These are phyloP conservation scores for Candida qinlingensis DNA, from an alignment of 805 yeast genomes.

Conservation along the genomic window DNA sequence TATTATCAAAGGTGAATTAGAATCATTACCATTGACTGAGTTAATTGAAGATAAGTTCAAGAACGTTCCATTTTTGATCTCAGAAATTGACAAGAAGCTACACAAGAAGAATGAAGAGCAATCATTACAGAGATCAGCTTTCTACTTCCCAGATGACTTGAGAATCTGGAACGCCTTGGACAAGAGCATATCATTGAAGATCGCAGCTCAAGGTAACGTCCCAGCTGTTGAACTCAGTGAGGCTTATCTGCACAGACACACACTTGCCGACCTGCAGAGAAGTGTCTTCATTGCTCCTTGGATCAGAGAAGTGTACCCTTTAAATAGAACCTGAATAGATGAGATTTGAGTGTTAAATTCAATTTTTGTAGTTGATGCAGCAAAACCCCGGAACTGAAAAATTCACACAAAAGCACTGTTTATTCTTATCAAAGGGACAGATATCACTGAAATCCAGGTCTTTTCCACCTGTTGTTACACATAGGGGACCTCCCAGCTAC, in stretches of 20 bases:
- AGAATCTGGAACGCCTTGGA: slow-evolving; percentile 67
- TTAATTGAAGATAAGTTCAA: slow-evolving; percentile 45
- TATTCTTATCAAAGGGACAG: too few relatives aligned
- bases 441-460: too few relatives aligned
- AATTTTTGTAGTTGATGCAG: too few relatives aligned
- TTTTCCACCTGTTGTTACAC: too few relatives aligned
- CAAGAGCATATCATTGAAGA: slow-evolving; percentile 47
- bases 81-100: slow-evolving; percentile 43
- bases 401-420: too few relatives aligned
- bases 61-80: slow-evolving; percentile 54
- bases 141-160: slow-evolving; percentile 67
- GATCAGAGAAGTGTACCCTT: slow-evolving; percentile 25
- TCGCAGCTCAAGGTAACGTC: slow-evolving; percentile 49
- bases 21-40: slow-evolving; percentile 40
- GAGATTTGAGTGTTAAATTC: neutral
- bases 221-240: slow-evolving; percentile 47
- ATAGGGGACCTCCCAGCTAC: too few relatives aligned
- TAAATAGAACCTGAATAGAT: slow-evolving; percentile 8
- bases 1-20: slow-evolving; percentile 64
- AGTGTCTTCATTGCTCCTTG: slow-evolving; percentile 62
- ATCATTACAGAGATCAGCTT: slow-evolving; percentile 65
- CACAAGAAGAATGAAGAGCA: slow-evolving; percentile 14
- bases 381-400: too few relatives aligned
- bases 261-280: slow-evolving; percentile 55
- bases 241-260: slow-evolving; percentile 43